These are phyloP conservation scores for Syncephalastrum contaminatum DNA, from an alignment of 371 early-diverging fungal species.

Conservation along the genomic window DNA sequence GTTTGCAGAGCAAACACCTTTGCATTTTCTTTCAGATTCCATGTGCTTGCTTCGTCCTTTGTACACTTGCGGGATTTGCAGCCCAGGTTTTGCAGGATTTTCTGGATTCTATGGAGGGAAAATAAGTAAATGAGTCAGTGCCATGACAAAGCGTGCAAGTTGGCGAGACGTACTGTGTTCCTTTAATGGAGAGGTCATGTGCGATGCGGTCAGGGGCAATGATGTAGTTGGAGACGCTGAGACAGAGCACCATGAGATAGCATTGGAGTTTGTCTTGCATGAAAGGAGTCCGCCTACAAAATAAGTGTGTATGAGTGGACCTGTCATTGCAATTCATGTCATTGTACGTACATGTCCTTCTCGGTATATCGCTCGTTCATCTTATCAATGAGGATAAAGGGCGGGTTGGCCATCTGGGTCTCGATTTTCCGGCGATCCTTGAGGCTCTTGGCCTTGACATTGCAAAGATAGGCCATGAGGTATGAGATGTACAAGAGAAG, in stretches of 20 bases:
- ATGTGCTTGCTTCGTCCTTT: conserved; percentile 14
- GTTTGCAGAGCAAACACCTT: conserved; percentile 37
- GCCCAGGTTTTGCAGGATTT: conserved; percentile 46
- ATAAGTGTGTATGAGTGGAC: background rate
- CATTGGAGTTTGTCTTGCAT: conserved; percentile 77
- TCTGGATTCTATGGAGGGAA: conserved; percentile 7
- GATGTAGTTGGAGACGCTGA: conserved; percentile 70
- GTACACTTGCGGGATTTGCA: conserved; percentile 54
- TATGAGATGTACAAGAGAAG: conserved; percentile 70
- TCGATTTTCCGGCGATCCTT: conserved; percentile 53
- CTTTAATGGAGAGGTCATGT: conserved; percentile 62
- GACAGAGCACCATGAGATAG: conserved; percentile 70
- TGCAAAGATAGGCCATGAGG: conserved; percentile 67
- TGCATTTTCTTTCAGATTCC: conserved; percentile 18
- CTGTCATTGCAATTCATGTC: background rate
- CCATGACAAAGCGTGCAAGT: background rate
- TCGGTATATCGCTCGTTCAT: conserved; percentile 72
- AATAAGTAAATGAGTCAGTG: background rate
- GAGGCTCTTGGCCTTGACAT: conserved; percentile 46
- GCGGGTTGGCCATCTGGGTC: conserved; percentile 51
- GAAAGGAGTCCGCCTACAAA: conserved; percentile 58
- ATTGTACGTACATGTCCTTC: conserved; percentile 37
- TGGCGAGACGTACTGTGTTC: conserved; percentile 31
- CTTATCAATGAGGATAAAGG: conserved; percentile 60
- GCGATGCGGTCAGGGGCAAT: conserved; percentile 62